Percentiles rank a stretch among this genome's conserved stretches.
phyloP scores from a whole-genome alignment of 2,329 filamentous ascomycete species.

The Chaetomiaceae sp. region DNA sequence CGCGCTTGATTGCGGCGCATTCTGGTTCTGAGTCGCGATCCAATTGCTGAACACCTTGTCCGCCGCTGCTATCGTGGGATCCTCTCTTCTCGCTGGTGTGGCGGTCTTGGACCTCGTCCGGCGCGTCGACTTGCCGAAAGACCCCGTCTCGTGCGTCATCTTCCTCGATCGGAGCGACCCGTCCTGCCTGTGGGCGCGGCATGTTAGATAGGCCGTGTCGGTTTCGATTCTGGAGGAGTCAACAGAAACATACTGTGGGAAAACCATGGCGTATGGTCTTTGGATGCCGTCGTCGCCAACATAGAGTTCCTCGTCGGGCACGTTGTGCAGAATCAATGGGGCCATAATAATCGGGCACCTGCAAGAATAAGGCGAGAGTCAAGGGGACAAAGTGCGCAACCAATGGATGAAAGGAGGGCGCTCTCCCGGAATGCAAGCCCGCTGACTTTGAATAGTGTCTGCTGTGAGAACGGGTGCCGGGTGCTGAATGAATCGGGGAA shows the following conservation, averaged over 20 bases:
- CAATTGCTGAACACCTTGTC: slow-evolving; percentile 59
- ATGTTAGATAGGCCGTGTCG: background rate
- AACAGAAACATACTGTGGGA: slow-evolving; percentile 54
- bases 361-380: background rate
- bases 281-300: slow-evolving; percentile 60
- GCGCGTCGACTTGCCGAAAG: slow-evolving; percentile 62
- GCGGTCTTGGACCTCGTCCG: slow-evolving; percentile 58
- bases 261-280: slow-evolving; percentile 62
- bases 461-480: background rate
- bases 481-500: background rate
- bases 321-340: slow-evolving; percentile 63
- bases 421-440: background rate
- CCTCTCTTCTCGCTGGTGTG: slow-evolving; percentile 54
- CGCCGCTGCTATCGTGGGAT: slow-evolving; percentile 57
- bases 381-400: background rate
- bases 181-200: slow-evolving; percentile 43
- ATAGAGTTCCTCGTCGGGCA: slow-evolving; percentile 64
- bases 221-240: background rate
- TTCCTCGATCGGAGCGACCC: slow-evolving; percentile 49
- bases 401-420: background rate
- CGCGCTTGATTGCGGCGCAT: slow-evolving; percentile 24
- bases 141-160: slow-evolving; percentile 55
- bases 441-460: too few relatives aligned
- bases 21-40: slow-evolving; percentile 44
- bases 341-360: slow-evolving; percentile 48